Evolutionary conservation across 106 monocot species (phyloP).

Genomic region (Acorus gramineus): DNA sequence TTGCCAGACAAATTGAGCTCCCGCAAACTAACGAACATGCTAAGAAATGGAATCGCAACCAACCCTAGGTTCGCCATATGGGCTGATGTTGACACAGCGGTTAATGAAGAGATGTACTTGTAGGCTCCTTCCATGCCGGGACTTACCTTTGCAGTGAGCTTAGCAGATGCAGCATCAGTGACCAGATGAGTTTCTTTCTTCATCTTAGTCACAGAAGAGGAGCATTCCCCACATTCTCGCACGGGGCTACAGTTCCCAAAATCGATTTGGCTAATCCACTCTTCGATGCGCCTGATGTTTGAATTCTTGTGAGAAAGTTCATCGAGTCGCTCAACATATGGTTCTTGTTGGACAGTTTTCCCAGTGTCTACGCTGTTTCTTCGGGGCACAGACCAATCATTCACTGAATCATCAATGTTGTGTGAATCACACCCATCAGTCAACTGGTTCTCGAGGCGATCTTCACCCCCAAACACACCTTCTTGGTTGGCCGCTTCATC

Average conservation of each 20-base stretch:
- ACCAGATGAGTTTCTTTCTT: slow-evolving; percentile 9
- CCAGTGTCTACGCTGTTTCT: slow-evolving; percentile 2
- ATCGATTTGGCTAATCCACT: slow-evolving; percentile 75
- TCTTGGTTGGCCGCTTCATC: slow-evolving; percentile 3
- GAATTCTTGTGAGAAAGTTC: slow-evolving; percentile 21
- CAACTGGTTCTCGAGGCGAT: background rate
- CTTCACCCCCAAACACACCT: background rate
- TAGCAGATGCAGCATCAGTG: slow-evolving; percentile 12
- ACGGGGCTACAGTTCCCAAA: slow-evolving; percentile 20
- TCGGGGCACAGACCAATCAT: slow-evolving; percentile 13
- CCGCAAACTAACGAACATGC: slow-evolving; percentile 32
- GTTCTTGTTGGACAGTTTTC: slow-evolving; percentile 4
- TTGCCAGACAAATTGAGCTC: slow-evolving; percentile 56
- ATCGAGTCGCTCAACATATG: slow-evolving; percentile 4
- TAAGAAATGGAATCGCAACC: slow-evolving; percentile 40
- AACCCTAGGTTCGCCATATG: slow-evolving; percentile 61
- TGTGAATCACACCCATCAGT: slow-evolving; percentile 7
- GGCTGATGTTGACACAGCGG: slow-evolving; percentile 32
- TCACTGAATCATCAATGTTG: background rate
- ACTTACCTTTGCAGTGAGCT: slow-evolving; percentile 25
- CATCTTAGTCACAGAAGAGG: background rate
- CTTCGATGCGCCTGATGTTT: slow-evolving; percentile 46
- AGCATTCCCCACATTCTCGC: slow-evolving; percentile 38
- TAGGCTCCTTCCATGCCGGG: slow-evolving; percentile 28
- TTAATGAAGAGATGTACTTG: slow-evolving; percentile 30